phyloP scores from a whole-genome alignment of 768 basidiomycete species.

The Leccinum rimulosum region DNA sequence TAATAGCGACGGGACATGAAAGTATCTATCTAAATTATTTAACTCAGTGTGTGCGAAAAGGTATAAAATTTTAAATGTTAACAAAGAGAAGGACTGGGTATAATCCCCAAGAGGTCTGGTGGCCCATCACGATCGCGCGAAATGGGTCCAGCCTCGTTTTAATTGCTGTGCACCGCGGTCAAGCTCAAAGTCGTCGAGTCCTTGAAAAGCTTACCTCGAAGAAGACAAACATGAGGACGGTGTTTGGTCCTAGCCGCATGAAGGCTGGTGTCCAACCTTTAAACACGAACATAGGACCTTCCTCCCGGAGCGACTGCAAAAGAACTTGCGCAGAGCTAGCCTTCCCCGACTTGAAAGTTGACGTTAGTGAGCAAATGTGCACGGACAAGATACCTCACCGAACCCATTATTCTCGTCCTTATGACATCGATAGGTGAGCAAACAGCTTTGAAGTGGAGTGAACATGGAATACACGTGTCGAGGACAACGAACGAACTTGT shows the following conservation, averaged over 20 bases:
- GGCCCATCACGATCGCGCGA: background rate
- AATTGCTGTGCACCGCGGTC: constrained; percentile 52
- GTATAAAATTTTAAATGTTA: constrained; percentile 1
- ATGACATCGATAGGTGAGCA: constrained; percentile 79
- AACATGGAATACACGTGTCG: background rate
- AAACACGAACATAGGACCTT: constrained; percentile 77
- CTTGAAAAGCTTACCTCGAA: constrained; percentile 56
- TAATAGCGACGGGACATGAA: background rate
- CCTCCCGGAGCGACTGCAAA: constrained; percentile 58
- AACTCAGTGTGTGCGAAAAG: background rate
- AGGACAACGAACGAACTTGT: constrained; percentile 62
- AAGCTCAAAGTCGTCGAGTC: background rate
- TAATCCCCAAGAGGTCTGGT: background rate
- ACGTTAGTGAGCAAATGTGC: constrained; percentile 2
- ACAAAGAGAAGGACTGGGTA: constrained; percentile 1
- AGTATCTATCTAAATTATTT: constrained; percentile 5
- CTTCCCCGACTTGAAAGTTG: constrained; percentile 45
- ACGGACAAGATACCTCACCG: constrained; percentile 41
- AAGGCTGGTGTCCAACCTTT: constrained; percentile 92
- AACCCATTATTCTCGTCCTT: constrained; percentile 74
- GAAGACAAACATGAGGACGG: constrained; percentile 81
- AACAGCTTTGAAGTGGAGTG: constrained; percentile 47
- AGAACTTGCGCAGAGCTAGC: constrained; percentile 51
- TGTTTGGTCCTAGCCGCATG: constrained; percentile 80
- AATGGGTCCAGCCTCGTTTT: constrained; percentile 54